Conservation (phyloP, 1,139 yeast genomes). For the Lodderomyces orthopsilosis region DNA sequence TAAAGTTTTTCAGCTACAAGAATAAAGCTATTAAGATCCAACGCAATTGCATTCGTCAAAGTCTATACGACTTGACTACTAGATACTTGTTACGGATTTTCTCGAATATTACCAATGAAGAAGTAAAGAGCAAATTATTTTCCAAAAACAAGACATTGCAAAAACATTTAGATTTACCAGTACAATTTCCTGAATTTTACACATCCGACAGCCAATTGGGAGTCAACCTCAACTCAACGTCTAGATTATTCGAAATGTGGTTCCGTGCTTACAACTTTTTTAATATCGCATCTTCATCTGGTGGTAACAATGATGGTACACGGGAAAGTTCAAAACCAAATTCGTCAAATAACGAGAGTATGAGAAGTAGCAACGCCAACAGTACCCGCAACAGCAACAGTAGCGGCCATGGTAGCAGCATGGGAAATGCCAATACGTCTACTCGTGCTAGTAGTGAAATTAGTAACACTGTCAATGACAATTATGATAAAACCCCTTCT, state of each 20-base stretch:
- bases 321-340: background rate
- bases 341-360: background rate
- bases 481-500: background rate
- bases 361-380: background rate
- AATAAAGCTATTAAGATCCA: slow-evolving; percentile 3
- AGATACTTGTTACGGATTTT: slow-evolving; percentile 7
- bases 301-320: background rate
- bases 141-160: slow-evolving; percentile 5
- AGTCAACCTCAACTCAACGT: background rate
- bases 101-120: background rate
- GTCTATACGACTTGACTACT: slow-evolving; percentile 9
- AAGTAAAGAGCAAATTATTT: slow-evolving; percentile 1
- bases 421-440: background rate
- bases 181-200: slow-evolving; percentile 10
- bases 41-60: slow-evolving; percentile 8
- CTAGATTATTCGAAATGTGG: slow-evolving; percentile 8
- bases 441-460: background rate
- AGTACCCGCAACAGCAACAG: background rate
- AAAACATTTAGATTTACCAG: slow-evolving; percentile 8
- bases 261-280: slow-evolving; percentile 10
- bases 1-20: slow-evolving; percentile 19
- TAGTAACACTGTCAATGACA: background rate
- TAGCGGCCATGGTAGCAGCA: background rate
- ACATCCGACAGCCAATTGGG: slow-evolving; percentile 4
- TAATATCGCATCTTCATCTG: background rate